Evolutionary conservation across 495 filamentous ascomycete species (phyloP), one percentile per base, ranked within the genome.

Genomic region (Penicillium macrosclerotiorum): DNA sequence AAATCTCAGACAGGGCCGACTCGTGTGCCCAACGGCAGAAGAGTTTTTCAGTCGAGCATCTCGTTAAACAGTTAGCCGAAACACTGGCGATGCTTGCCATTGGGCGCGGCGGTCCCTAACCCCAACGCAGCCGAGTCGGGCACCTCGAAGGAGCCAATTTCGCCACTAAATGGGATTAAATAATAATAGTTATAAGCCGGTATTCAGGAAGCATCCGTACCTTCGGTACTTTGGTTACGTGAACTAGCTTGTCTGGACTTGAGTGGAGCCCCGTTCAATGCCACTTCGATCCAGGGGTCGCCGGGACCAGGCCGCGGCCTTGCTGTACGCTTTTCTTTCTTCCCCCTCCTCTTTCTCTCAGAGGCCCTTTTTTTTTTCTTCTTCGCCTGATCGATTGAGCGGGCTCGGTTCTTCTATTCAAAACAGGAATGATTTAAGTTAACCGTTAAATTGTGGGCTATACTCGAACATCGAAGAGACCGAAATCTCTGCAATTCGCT

Each of bases 231-330:
- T 22, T 44, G 39, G 45, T 55, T 60, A 57, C 57, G 57, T 54
- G 54, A 49, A 52, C 49, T 47, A 51, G 54, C 43, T 45, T 23
- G 43, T 47, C 51, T 55, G 43, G 44, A 51, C 46, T 54, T 38
- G 30, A 55, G 57, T 60, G 57, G 57, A 52, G 47, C 53, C 35
- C 46, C 29, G 33, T 51, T 56, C 49, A 47, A 56, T 58, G 51
- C 47, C 51, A 59, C 57, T 57, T 44, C 25, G 45, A 53, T 58
- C 58, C 58, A 61, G 58, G 58, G 57, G 57, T 57, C 48, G 22
- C 13, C n/a, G 51, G 51, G 41, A 54, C 50, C 29, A 53, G 50
- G 19, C 40, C 41, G 33, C 42, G 42, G 30, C 30, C 33, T 41
- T 17, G 30, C 39, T 25, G 19, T 39, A 27, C 33, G 42, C 48